Base-by-base conservation (phyloP, 1,284 basidiomycete genomes). In the Phellinidium pouzarii region DNA sequence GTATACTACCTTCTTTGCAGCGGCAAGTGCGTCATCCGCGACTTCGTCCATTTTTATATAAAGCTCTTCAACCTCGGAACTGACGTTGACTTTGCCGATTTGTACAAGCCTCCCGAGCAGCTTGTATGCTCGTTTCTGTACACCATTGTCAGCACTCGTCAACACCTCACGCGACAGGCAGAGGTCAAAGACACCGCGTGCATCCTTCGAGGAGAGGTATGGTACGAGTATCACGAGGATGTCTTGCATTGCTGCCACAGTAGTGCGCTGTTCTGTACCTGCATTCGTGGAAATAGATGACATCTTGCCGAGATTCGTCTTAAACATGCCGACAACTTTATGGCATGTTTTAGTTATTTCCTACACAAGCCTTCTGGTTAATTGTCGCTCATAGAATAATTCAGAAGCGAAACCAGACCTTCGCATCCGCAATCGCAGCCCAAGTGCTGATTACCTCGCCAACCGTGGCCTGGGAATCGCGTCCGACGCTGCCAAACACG, bases 71-170 rank as follows among this genome's bases (percentile, higher is more conserved):
- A 78, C 76, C 52, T 84, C 76, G 5, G 31, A 8, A 34, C 31
- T 34, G 11, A 79, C 55, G 1, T 66, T 61, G 11, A 85, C 71
- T 61, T 85, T 85, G 1, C 73, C 74, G 44, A 71, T 72, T 63
- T 87, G 84, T 11, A 84, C 68, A 37, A 94, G 66, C 57, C 87
- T 85, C 42, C 87, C 78, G 4, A 99, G 74, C 19, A 91, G 82
- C 63, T 94, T 88, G 72, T 99, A 99, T 14, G 85, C 87, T 60
- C 95, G 91, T 71, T 99, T 99, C 71, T 99, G 96, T 1, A 97
- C 82, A 1, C 84, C 91, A 47, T 89, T 91, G 61, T 97, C 91
- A 58, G 75, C 77, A 63, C 81, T 82, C 42, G 76, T 77, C 1
- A 92, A 68, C 4, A 92, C 77, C 26, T 80, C 75, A 2, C 74